Percentiles rank a stretch among this genome's conserved stretches.
Evolutionary conservation across 306 rosid species (phyloP).

Genomic region (Luffa acutangula): DNA sequence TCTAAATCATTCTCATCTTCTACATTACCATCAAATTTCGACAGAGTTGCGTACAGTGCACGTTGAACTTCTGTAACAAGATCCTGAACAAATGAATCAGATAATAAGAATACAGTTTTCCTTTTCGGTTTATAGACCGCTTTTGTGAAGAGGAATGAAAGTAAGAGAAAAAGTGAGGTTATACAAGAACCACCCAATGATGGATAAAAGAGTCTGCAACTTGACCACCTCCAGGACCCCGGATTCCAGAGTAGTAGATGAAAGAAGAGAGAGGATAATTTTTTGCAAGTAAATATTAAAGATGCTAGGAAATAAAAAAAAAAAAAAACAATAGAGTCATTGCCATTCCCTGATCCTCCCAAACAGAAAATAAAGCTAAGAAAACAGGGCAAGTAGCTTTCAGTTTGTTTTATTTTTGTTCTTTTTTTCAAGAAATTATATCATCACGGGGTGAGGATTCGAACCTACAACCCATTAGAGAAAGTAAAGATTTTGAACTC

Average conservation of each 20-base stretch:
- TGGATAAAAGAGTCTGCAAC: not conserved
- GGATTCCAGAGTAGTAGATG: not conserved
- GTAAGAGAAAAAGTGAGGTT: not conserved
- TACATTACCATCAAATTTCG: conserved; percentile 21
- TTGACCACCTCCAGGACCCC: not conserved
- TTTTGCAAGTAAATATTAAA: not conserved
- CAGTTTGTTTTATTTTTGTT: too few relatives aligned
- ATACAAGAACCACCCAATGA: not conserved
- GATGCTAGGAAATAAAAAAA: too few relatives aligned
- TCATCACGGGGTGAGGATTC: too few relatives aligned
- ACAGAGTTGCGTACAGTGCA: conserved; percentile 31
- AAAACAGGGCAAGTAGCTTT: too few relatives aligned
- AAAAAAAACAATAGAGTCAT: too few relatives aligned
- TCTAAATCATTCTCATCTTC: conserved; percentile 51
- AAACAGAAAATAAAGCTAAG: too few relatives aligned
- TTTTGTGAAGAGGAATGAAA: not conserved
- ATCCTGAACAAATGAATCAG: conserved; percentile 30
- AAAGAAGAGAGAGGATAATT: not conserved
- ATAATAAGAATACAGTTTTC: not conserved
- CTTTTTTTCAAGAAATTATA: too few relatives aligned
- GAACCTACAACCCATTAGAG: too few relatives aligned
- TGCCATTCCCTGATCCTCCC: too few relatives aligned
- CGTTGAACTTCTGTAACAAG: conserved; percentile 54
- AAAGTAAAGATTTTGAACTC: too few relatives aligned
- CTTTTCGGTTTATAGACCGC: not conserved